Evolutionary conservation across 2,329 filamentous ascomycete species (phyloP).

Genomic region (Penicillium sp.): DNA sequence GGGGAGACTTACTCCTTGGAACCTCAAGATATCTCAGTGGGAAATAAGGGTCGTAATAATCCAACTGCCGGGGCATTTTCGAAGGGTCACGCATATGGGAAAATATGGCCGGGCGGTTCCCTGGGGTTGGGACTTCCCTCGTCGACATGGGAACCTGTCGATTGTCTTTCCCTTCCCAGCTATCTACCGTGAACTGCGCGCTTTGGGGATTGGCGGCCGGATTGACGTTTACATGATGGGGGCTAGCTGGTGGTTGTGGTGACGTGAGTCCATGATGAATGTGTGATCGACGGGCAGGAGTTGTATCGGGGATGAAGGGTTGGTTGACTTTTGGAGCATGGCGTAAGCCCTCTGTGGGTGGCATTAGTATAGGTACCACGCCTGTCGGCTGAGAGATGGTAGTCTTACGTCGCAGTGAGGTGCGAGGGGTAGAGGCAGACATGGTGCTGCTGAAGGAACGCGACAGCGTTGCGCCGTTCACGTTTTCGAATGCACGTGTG

Average conservation of each 20-base stretch:
- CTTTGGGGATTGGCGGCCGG: constrained; percentile 31
- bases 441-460: constrained; percentile 10
- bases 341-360: constrained; percentile 35
- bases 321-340: constrained; percentile 40
- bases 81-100: constrained; percentile 22
- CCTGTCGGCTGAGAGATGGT: background rate
- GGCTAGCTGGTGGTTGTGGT: constrained; percentile 29
- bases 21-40: constrained; percentile 35
- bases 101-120: constrained; percentile 41
- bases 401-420: constrained; percentile 22
- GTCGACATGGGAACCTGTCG: constrained; percentile 37
- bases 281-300: constrained; percentile 34
- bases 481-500: background rate
- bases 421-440: constrained; percentile 23
- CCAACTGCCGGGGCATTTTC: constrained; percentile 32
- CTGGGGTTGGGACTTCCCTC: constrained; percentile 42
- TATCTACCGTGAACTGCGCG: constrained; percentile 29
- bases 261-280: constrained; percentile 27
- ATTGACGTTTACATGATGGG: constrained; percentile 25
- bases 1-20: constrained; percentile 31
- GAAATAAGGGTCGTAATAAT: constrained; percentile 40
- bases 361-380: constrained; percentile 10
- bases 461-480: constrained; percentile 1
- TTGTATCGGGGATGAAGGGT: constrained; percentile 39
- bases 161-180: constrained; percentile 39